Percentiles rank a stretch among this genome's conserved stretches.
These are phyloP conservation scores for Pseudogymnoascus sp. DNA, from an alignment of 2,329 filamentous ascomycete species.

Conservation along the genomic window DNA sequence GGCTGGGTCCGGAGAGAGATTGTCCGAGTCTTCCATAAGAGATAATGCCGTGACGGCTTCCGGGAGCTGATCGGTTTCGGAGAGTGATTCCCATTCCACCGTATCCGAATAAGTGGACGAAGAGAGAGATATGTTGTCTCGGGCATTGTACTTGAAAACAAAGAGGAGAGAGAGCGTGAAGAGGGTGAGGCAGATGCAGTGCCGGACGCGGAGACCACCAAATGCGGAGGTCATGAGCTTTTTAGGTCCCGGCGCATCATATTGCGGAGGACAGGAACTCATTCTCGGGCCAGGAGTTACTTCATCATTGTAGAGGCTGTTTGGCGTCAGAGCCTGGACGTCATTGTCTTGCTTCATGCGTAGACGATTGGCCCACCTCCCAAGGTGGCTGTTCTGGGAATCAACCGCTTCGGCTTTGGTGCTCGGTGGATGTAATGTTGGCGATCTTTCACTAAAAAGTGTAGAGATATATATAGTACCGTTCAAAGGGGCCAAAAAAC, in stretches of 20 bases:
- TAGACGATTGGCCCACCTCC: not conserved
- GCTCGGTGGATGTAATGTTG: not conserved
- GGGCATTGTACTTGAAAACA: not conserved
- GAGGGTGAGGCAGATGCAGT: not conserved
- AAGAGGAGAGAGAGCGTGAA: slow-evolving; percentile 3
- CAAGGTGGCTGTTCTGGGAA: not conserved
- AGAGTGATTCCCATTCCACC: not conserved
- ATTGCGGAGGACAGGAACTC: not conserved
- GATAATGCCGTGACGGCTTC: not conserved
- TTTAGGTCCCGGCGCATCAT: not conserved
- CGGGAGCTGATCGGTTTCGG: not conserved
- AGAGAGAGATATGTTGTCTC: not conserved
- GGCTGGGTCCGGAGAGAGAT: not conserved
- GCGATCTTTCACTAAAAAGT: not conserved
- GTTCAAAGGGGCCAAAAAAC: not conserved
- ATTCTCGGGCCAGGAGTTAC: not conserved
- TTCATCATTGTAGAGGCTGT: not conserved
- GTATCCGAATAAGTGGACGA: not conserved
- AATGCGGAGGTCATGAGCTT: not conserved
- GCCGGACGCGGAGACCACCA: not conserved
- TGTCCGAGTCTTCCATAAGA: not conserved
- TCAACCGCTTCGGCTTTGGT: not conserved
- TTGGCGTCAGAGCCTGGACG: not conserved
- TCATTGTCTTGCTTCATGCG: not conserved
- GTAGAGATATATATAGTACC: not conserved